Base-by-base conservation (phyloP, 1,284 basidiomycete species). In the Volvariella surrecta region DNA sequence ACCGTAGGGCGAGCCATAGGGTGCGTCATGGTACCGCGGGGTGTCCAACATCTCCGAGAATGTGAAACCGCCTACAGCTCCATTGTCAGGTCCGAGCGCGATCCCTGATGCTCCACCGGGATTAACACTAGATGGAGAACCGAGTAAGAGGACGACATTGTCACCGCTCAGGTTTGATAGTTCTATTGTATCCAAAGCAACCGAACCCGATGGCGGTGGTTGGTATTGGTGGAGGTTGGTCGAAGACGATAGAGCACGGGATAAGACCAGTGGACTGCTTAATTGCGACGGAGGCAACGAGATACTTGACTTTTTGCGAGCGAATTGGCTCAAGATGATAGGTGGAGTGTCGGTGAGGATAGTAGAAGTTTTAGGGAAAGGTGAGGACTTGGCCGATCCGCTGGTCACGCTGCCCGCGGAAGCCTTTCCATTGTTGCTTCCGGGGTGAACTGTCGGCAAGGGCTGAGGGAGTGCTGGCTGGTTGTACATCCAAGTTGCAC, bases 401-500 rank as follows among this genome's bases (percentile, higher is more conserved):
- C 42, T 22, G 44, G 24, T 45, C 42, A 46, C 28, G 41, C 35
- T 50, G 44, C 19, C 49, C 43, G 20, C 52, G 52, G 37, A 68
- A 28, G 6, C 24, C 24, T 28, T 28, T 55, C 21, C 43, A 7
- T 28, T 39, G 34, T 40, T 45, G 31, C 40, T 39, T 39, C 15
- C 38, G 7, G 52, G 44, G 3, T 45, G 35, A 11, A 15, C 17
- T 19, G 45, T n/a, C 1, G 64, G 58, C 43, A 64, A 68, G 18
- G 58, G 61, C 46, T 63, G 55, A 15, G 66, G 57, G 2, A 71
- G 56, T 46, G 70, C 57, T 0, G 82, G 82, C 54, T 82, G 79
- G 62, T 86, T 86, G 63, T 86, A 86, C 70, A 95, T 79, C 74
- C 86, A 92, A 1, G 94, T 98, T 11, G 92, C 85, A 8, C 73